A percentile compares a stretch with the other conserved stretches of the same genome.
Conservation (phyloP, 1,284 basidiomycete species). For the Sutorius eximius region DNA sequence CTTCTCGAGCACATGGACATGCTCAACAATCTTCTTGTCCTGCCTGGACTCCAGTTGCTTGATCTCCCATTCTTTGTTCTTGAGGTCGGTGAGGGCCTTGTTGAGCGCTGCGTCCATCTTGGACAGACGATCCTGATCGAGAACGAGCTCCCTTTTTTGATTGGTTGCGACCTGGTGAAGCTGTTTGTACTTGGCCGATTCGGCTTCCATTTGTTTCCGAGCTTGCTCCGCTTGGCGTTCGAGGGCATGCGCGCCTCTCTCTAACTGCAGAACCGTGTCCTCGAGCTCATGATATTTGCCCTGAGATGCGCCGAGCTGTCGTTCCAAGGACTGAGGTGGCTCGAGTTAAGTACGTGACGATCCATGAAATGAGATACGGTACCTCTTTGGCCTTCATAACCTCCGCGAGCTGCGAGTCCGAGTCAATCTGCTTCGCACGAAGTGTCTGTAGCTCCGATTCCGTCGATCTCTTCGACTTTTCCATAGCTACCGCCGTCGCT, state of each 20-base stretch:
- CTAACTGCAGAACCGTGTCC: conserved; percentile 80
- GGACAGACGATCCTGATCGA: conserved; percentile 67
- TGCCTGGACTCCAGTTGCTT: conserved; percentile 84
- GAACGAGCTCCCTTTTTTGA: conserved; percentile 68
- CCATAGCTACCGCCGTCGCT: conserved; percentile 57
- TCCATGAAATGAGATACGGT: conserved; percentile 18
- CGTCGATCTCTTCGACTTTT: conserved; percentile 67
- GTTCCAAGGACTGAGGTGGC: conserved; percentile 52
- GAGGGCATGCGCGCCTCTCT: conserved; percentile 77
- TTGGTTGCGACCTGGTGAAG: conserved; percentile 67
- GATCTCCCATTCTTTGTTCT: conserved; percentile 83
- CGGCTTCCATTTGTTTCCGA: conserved; percentile 68
- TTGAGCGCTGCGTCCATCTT: conserved; percentile 83
- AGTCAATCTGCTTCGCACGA: conserved; percentile 70
- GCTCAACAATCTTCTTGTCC: conserved; percentile 98
- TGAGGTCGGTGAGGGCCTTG: conserved; percentile 76
- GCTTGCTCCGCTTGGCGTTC: conserved; percentile 70
- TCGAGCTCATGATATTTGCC: conserved; percentile 84
- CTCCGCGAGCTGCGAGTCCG: conserved; percentile 67
- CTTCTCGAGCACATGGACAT: conserved; percentile 96
- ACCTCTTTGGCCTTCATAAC: conserved; percentile 73
- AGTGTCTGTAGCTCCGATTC: conserved; percentile 78
- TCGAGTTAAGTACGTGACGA: conserved; percentile 1
- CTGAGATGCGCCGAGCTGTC: conserved; percentile 71
- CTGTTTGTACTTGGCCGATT: conserved; percentile 68